Evolutionary conservation across 2,329 filamentous ascomycete species (phyloP).

Genomic region (Cryphonectria nitschkei): DNA sequence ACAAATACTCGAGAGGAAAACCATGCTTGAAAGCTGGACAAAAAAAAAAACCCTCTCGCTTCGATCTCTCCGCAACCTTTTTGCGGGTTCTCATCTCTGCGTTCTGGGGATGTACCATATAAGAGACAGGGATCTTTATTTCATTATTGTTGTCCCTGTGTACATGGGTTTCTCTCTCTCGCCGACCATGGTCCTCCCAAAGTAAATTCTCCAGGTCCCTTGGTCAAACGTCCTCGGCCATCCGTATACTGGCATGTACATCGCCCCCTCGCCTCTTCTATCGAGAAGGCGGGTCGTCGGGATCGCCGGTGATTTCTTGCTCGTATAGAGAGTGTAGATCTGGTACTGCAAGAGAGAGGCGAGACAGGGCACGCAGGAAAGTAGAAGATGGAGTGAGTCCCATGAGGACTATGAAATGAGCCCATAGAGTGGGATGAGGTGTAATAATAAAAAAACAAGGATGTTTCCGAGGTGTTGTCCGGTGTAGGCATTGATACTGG

Average conservation of each 20-base stretch:
- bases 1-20: too few relatives aligned
- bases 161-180: not conserved
- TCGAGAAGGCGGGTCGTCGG: conserved; percentile 7
- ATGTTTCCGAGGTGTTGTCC: not conserved
- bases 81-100: too few relatives aligned
- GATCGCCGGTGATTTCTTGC: conserved; percentile 8
- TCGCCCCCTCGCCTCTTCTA: too few relatives aligned
- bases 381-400: not conserved
- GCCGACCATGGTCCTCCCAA: not conserved
- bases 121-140: conserved; percentile 8
- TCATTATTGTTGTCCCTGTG: too few relatives aligned
- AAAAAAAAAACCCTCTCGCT: too few relatives aligned
- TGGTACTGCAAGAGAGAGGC: not conserved
- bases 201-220: not conserved
- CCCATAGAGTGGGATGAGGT: not conserved
- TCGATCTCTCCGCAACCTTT: too few relatives aligned
- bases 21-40: too few relatives aligned
- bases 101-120: not conserved
- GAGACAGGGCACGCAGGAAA: not conserved
- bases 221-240: not conserved
- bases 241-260: not conserved
- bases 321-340: not conserved
- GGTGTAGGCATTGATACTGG: not conserved
- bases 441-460: not conserved
- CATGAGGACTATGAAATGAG: not conserved